Conservation (phyloP, 1,284 basidiomycete species). For the Trametes sp. region DNA sequence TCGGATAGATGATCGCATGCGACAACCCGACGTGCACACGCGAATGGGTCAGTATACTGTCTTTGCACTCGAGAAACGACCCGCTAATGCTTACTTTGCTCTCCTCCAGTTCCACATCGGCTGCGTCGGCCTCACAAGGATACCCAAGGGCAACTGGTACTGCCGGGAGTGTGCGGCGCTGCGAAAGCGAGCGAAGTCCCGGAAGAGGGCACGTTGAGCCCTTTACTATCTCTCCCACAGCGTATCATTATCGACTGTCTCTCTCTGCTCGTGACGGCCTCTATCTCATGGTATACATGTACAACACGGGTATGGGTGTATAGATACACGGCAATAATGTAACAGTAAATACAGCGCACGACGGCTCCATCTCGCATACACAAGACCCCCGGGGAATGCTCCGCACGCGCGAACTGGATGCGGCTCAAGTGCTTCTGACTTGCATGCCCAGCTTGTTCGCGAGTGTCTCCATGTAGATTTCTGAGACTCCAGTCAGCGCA, state of each 20-base stretch:
- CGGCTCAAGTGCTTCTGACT: not conserved
- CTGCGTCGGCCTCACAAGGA: constrained; percentile 69
- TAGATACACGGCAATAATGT: constrained; percentile 12
- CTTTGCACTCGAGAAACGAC: not conserved
- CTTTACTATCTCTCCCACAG: too few relatives aligned
- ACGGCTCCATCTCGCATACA: not conserved
- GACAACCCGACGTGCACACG: constrained; percentile 71
- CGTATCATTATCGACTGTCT: not conserved
- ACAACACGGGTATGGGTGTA: constrained; percentile 20
- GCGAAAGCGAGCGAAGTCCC: constrained; percentile 17
- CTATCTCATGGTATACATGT: constrained; percentile 9
- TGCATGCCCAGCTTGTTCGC: constrained; percentile 55
- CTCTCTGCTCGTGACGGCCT: not conserved
- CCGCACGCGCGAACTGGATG: not conserved
- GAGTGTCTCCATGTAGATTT: constrained; percentile 83
- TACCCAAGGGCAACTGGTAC: constrained; percentile 72
- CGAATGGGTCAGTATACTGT: constrained; percentile 72
- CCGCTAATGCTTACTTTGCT: not conserved
- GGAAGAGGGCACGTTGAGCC: constrained; percentile 9
- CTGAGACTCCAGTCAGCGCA: constrained; percentile 45
- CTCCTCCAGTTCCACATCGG: constrained; percentile 71
- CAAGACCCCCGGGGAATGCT: not conserved
- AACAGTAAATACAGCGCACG: not conserved
- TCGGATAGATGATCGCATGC: constrained; percentile 81
- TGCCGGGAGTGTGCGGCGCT: constrained; percentile 62